A percentile compares a stretch with the other conserved stretches of the same genome.
Evolutionary conservation across 768 basidiomycete genomes (phyloP).

Genomic region (Suillus subluteus): DNA sequence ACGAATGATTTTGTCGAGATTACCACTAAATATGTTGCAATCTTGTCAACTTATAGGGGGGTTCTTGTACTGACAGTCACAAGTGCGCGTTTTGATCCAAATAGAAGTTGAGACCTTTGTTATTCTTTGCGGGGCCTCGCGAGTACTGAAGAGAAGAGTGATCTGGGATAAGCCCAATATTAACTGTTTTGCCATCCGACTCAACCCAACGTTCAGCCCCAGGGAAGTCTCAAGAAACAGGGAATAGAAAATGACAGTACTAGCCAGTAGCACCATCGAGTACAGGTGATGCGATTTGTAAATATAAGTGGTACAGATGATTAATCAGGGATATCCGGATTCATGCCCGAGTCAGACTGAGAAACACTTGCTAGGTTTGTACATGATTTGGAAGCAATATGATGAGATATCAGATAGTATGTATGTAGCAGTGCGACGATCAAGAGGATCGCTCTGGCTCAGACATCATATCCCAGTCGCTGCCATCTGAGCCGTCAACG

Average conservation of each 20-base stretch:
- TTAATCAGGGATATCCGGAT: no score
- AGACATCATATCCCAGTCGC: conserved; percentile 31
- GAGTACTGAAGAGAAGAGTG: background rate
- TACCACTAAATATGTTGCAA: background rate
- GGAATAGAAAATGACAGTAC: background rate
- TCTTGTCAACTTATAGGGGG: background rate
- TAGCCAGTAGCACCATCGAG: no score
- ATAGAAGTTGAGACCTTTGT: background rate
- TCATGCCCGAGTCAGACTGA: no score
- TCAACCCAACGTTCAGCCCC: background rate
- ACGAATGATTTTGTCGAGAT: background rate
- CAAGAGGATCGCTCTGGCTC: conserved; percentile 1
- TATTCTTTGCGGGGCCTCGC: background rate
- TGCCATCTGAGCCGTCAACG: conserved; percentile 18
- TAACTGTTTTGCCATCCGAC: background rate
- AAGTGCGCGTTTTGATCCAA: background rate
- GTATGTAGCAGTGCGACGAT: background rate
- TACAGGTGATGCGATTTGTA: no score
- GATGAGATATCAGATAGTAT: background rate
- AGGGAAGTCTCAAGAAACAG: background rate
- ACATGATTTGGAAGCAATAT: no score
- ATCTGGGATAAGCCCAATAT: background rate
- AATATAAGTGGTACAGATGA: no score
- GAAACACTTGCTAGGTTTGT: no score
- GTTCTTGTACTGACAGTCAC: background rate